A percentile compares a stretch with the other conserved stretches of the same genome.
These are phyloP conservation scores for Syzygium syzygioides DNA, from an alignment of 441 rosid genomes.

Conservation along the genomic window DNA sequence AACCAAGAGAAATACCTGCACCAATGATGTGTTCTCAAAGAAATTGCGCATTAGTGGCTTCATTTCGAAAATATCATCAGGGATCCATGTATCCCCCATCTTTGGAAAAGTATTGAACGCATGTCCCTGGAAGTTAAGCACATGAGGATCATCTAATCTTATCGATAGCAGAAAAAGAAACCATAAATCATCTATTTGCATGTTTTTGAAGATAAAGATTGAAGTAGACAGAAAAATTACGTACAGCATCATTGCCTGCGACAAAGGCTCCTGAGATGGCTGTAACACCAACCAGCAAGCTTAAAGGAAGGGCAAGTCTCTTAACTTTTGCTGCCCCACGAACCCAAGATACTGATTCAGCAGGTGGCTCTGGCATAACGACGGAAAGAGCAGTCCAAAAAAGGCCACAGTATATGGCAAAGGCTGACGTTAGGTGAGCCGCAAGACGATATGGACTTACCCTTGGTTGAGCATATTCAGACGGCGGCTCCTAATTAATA, in stretches of 20 bases:
- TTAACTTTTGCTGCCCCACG: conserved; percentile 77
- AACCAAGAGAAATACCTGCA: conserved; percentile 49
- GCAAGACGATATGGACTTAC: conserved; percentile 93
- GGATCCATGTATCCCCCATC: conserved; percentile 92
- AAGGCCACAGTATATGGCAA: conserved; percentile 78
- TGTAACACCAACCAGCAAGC: conserved; percentile 78
- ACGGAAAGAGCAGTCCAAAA: conserved; percentile 94
- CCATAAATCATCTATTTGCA: neutral
- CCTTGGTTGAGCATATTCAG: conserved; percentile 83
- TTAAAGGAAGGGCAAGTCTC: conserved; percentile 72
- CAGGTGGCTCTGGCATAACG: conserved; percentile 92
- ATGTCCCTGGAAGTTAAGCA: conserved; percentile 45
- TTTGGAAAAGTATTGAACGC: conserved; percentile 90
- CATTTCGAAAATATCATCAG: conserved; percentile 64
- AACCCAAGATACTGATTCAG: conserved; percentile 77
- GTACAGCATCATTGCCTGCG: conserved; percentile 95
- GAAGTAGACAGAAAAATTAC: conserved; percentile 3
- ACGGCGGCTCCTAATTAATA: conserved; percentile 63
- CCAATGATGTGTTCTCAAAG: conserved; percentile 81
- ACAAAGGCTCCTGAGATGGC: conserved; percentile 93
- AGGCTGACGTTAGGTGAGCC: conserved; percentile 93
- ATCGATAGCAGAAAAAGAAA: neutral
- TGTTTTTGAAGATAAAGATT: neutral
- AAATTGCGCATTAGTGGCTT: conserved; percentile 80
- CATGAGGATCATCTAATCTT: neutral